These are phyloP conservation scores for Bromus sterilis DNA, from an alignment of 176 grass and related monocot species.

Conservation along the genomic window DNA sequence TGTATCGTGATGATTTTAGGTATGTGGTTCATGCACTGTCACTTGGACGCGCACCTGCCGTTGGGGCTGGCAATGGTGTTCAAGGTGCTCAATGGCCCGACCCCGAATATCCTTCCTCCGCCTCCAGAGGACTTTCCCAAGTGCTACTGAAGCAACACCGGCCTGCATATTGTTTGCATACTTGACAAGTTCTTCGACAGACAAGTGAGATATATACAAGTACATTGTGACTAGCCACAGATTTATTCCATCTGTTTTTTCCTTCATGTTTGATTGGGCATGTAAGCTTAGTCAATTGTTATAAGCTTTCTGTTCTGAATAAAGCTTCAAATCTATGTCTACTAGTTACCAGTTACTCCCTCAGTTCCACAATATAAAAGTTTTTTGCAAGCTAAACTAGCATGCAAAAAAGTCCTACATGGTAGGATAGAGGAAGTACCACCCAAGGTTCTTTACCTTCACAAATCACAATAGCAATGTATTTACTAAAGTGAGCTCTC, in stretches of 20 bases:
- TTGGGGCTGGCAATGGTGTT: slow-evolving; percentile 51
- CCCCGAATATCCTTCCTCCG: slow-evolving; percentile 26
- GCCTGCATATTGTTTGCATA: neutral
- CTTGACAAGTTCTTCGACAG: neutral
- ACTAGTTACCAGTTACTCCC: no score
- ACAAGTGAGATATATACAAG: neutral
- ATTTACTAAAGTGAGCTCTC: no score
- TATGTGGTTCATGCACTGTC: slow-evolving; percentile 76
- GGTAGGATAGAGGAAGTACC: no score
- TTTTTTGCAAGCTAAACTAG: no score
- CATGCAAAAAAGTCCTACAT: no score
- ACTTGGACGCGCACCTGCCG: slow-evolving; percentile 39
- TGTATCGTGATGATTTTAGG: neutral
- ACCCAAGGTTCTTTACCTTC: no score
- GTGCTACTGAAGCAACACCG: slow-evolving; percentile 2
- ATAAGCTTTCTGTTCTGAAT: neutral
- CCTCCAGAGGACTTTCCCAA: slow-evolving; percentile 32
- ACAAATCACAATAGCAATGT: no score
- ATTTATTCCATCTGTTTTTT: neutral
- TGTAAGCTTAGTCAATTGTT: neutral
- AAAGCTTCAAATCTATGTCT: neutral
- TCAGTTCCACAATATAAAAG: no score
- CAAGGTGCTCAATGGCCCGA: slow-evolving; percentile 41
- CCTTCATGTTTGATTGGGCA: neutral
- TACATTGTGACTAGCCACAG: neutral